These are phyloP conservation scores for Epichloe gansuensis DNA, from an alignment of 2,329 filamentous ascomycete species.

Conservation along the genomic window DNA sequence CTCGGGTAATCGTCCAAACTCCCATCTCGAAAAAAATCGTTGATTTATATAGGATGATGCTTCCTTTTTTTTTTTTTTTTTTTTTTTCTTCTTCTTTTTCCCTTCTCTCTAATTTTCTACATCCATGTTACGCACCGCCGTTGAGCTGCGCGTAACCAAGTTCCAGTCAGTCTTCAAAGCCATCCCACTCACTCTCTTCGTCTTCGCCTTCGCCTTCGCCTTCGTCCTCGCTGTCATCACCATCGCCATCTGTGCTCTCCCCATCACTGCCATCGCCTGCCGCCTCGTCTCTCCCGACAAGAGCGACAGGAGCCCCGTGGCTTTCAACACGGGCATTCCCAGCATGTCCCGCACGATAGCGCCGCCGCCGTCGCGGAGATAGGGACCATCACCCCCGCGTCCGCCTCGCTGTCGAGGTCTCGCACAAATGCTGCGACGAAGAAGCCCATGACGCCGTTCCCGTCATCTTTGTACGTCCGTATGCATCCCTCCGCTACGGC, in stretches of 20 bases:
- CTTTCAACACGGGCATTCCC: slow-evolving; percentile 26
- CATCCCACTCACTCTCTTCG: slow-evolving; percentile 8
- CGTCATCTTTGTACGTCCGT: slow-evolving; percentile 68
- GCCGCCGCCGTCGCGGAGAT: slow-evolving; percentile 43
- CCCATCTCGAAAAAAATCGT: no score
- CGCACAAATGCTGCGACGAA: slow-evolving; percentile 78
- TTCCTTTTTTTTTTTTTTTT: neutral
- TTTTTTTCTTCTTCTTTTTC: neutral
- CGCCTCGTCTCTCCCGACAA: slow-evolving; percentile 12
- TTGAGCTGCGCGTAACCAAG: no score
- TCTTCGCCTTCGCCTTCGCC: slow-evolving; percentile 4
- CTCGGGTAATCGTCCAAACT: no score
- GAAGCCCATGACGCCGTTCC: slow-evolving; percentile 83
- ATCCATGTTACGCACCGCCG: no score
- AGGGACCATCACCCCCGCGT: slow-evolving; percentile 31
- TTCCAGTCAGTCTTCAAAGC: slow-evolving; percentile 6
- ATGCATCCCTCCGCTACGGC: slow-evolving; percentile 63
- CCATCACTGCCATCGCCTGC: slow-evolving; percentile 9
- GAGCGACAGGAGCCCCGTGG: slow-evolving; percentile 19
- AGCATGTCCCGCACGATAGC: slow-evolving; percentile 32
- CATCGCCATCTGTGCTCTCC: slow-evolving; percentile 8
- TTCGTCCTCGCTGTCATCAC: slow-evolving; percentile 3
- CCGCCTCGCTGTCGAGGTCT: slow-evolving; percentile 8
- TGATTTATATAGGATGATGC: no score
- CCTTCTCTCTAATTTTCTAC: neutral